Percentiles rank a stretch among this genome's conserved stretches.
Evolutionary conservation across 768 basidiomycete genomes (phyloP).

Genomic region (Pisolithus orientalis): DNA sequence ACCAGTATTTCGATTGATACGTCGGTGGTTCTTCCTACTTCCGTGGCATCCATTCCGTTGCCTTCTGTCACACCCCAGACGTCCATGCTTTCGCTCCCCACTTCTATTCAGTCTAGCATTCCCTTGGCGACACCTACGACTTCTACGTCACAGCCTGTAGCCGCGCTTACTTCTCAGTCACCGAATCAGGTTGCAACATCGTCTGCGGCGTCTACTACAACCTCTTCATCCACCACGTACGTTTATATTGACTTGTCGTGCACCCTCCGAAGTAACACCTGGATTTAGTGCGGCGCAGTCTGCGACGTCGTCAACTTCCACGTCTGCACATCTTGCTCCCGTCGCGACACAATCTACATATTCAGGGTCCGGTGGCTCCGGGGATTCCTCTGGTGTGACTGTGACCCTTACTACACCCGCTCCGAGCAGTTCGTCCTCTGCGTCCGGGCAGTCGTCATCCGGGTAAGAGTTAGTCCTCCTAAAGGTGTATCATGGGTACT

Average conservation of each 20-base stretch:
- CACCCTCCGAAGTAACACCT: no score
- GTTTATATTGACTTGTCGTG: not conserved
- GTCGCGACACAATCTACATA: slow-evolving; percentile 1
- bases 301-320: not conserved
- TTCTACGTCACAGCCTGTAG: not conserved
- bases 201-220: not conserved
- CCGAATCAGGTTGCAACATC: not conserved
- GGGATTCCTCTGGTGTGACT: not conserved
- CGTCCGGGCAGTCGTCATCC: slow-evolving; percentile 11
- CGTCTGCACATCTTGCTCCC: not conserved
- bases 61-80: not conserved
- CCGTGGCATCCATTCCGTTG: not conserved
- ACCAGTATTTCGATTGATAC: not conserved
- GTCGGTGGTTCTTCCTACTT: not conserved
- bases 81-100: not conserved
- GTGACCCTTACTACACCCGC: not conserved
- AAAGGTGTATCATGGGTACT: not conserved
- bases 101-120: not conserved
- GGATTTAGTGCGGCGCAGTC: not conserved
- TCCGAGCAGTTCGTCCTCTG: slow-evolving; percentile 9
- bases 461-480: slow-evolving; percentile 9
- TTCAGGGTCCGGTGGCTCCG: not conserved
- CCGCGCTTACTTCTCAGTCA: not conserved
- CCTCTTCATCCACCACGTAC: not conserved
- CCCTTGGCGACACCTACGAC: not conserved